These are phyloP conservation scores for Xylaria scruposa DNA, from an alignment of 495 filamentous ascomycete genomes.

Conservation along the genomic window DNA sequence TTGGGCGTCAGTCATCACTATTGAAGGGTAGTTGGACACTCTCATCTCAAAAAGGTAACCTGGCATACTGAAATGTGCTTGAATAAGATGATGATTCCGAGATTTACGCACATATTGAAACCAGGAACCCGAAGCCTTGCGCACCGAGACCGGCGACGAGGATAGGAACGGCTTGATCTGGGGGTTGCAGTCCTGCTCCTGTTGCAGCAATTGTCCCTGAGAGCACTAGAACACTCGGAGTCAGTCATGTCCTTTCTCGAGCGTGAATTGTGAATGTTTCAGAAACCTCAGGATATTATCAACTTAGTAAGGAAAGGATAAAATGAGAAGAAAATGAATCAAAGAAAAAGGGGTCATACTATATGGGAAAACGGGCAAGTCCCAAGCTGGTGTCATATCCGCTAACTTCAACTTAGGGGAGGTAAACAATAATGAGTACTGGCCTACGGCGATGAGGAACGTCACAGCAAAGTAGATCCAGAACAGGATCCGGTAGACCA, in stretches of 20 bases:
- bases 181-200: conserved; percentile 52
- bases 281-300: no score
- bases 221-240: conserved; percentile 40
- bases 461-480: conserved; percentile 59
- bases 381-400: conserved; percentile 61
- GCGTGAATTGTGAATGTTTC: no score
- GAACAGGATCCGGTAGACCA: conserved; percentile 53
- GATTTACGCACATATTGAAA: conserved; percentile 40
- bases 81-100: neutral
- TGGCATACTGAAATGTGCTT: conserved; percentile 26
- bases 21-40: no score
- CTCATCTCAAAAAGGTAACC: no score
- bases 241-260: no score
- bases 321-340: neutral
- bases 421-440: conserved; percentile 61
- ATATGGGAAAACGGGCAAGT: conserved; percentile 62
- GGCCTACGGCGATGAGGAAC: conserved; percentile 51
- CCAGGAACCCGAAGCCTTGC: conserved; percentile 59
- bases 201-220: conserved; percentile 56
- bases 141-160: conserved; percentile 57
- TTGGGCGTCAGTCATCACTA: no score
- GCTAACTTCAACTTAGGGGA: conserved; percentile 44
- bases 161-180: conserved; percentile 49
- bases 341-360: conserved; percentile 18
- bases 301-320: no score